These are phyloP conservation scores for Ramularia collo-cygni DNA, from an alignment of 2,329 filamentous ascomycete genomes.

Conservation along the genomic window DNA sequence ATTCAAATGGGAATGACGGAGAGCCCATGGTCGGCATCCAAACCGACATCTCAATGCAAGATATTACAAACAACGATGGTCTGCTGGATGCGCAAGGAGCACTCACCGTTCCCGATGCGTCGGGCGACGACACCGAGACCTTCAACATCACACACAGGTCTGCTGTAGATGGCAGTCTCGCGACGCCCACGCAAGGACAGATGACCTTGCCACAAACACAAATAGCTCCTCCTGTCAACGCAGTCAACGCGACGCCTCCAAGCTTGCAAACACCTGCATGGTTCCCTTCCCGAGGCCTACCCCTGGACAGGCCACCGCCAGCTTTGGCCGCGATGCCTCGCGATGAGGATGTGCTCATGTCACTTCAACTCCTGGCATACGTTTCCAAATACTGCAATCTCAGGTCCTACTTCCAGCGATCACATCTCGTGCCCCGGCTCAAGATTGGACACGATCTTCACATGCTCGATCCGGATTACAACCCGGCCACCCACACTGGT, in stretches of 20 bases:
- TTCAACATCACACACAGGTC: slow-evolving; percentile 91
- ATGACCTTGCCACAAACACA: slow-evolving; percentile 24
- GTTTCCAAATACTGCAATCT: slow-evolving; percentile 98
- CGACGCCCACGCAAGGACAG: slow-evolving; percentile 52
- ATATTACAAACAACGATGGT: slow-evolving; percentile 75
- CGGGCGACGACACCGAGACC: slow-evolving; percentile 77
- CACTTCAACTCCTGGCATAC: slow-evolving; percentile 89
- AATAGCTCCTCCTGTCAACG: slow-evolving; percentile 50
- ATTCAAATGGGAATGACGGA: slow-evolving; percentile 67
- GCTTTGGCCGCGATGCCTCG: slow-evolving; percentile 84
- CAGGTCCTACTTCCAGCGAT: slow-evolving; percentile 88
- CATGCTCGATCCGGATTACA: slow-evolving; percentile 62
- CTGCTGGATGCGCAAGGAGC: slow-evolving; percentile 65
- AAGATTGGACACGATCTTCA: slow-evolving; percentile 83
- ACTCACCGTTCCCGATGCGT: slow-evolving; percentile 68
- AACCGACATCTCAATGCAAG: slow-evolving; percentile 75
- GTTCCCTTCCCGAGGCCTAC: slow-evolving; percentile 21
- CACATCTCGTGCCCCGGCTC: slow-evolving; percentile 84
- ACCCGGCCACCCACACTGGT: slow-evolving; percentile 35
- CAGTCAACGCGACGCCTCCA: slow-evolving; percentile 68
- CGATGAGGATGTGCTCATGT: slow-evolving; percentile 97
- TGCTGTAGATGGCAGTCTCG: slow-evolving; percentile 75
- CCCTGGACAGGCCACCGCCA: slow-evolving; percentile 22
- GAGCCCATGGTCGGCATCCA: slow-evolving; percentile 75
- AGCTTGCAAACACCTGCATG: slow-evolving; percentile 50